Conservation (phyloP, 352 stramenopile genomes). For the Pythium brassicae region DNA sequence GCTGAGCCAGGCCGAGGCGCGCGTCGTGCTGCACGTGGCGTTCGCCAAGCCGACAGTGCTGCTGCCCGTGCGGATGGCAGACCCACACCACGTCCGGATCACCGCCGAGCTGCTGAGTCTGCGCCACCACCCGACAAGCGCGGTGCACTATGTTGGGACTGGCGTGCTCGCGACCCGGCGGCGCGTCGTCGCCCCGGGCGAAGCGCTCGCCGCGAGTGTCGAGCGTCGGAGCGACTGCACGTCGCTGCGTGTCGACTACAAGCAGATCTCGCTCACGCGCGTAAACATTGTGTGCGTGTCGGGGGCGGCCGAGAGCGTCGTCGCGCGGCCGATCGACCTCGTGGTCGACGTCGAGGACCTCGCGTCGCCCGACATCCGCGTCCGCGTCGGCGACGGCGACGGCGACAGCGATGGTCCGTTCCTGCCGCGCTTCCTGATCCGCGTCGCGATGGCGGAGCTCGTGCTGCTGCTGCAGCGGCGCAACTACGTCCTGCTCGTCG, state of each 20-base stretch:
- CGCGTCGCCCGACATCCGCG: conserved; percentile 36
- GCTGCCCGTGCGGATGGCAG: conserved; percentile 50
- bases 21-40: conserved; percentile 44
- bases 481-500: conserved; percentile 66
- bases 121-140: conserved; percentile 57
- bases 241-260: conserved; percentile 28
- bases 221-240: conserved; percentile 32
- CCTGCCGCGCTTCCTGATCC: conserved; percentile 63
- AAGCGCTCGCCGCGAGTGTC: conserved; percentile 21
- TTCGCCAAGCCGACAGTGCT: conserved; percentile 62
- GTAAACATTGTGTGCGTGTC: conserved; percentile 42
- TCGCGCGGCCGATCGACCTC: conserved; percentile 42
- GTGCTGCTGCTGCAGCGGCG: conserved; percentile 17
- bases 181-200: conserved; percentile 22
- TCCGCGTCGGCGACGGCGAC: no score
- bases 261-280: conserved; percentile 40
- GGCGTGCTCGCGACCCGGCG: conserved; percentile 21
- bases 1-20: conserved; percentile 56
- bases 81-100: conserved; percentile 53
- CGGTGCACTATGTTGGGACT: conserved; percentile 36
- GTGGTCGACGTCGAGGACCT: conserved; percentile 69
- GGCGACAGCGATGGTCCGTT: conserved; percentile 24
- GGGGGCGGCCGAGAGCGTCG: conserved; percentile 10
- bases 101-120: conserved; percentile 52
- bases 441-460: conserved; percentile 22